Evolutionary conservation across 106 monocot genomes (phyloP).

Genomic region (Allium sativum): DNA sequence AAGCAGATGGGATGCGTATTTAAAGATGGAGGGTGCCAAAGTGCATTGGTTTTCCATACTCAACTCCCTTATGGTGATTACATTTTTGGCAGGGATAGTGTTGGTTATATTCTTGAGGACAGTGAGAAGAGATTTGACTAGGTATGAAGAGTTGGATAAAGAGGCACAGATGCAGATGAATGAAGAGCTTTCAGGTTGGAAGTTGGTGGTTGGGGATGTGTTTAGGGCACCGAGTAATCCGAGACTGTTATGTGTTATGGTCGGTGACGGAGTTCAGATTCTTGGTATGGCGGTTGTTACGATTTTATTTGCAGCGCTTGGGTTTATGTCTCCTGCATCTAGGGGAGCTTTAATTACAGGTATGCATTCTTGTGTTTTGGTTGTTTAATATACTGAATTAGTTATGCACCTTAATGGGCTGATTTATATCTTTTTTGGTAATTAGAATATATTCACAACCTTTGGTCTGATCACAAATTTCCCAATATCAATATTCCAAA

Average conservation of each 20-base stretch:
- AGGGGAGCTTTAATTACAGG: slow-evolving; percentile 42
- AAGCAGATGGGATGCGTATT: slow-evolving; percentile 47
- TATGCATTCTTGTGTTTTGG: slow-evolving; percentile 26
- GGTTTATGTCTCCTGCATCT: slow-evolving; percentile 62
- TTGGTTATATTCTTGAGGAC: slow-evolving; percentile 49
- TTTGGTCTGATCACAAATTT: no score
- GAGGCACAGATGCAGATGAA: slow-evolving; percentile 45
- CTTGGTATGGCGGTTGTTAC: slow-evolving; percentile 51
- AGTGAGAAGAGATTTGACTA: slow-evolving; percentile 46
- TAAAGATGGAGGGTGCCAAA: slow-evolving; percentile 49
- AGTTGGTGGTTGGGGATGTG: slow-evolving; percentile 49
- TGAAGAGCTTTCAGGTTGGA: slow-evolving; percentile 55
- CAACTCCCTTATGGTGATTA: slow-evolving; percentile 46
- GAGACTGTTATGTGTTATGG: slow-evolving; percentile 34
- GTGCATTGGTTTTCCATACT: slow-evolving; percentile 70
- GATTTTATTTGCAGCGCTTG: slow-evolving; percentile 49
- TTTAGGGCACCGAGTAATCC: slow-evolving; percentile 39
- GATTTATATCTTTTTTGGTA: no score
- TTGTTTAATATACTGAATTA: no score
- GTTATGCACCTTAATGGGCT: no score
- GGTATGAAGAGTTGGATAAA: slow-evolving; percentile 42
- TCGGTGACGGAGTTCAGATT: slow-evolving; percentile 60
- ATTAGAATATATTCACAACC: no score
- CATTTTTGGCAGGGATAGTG: slow-evolving; percentile 48
- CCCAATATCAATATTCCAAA: no score